Evolutionary conservation across 106 monocot genomes (phyloP), one percentile per base, ranked within the genome.

Genomic region (Dendrobium huoshanense): DNA sequence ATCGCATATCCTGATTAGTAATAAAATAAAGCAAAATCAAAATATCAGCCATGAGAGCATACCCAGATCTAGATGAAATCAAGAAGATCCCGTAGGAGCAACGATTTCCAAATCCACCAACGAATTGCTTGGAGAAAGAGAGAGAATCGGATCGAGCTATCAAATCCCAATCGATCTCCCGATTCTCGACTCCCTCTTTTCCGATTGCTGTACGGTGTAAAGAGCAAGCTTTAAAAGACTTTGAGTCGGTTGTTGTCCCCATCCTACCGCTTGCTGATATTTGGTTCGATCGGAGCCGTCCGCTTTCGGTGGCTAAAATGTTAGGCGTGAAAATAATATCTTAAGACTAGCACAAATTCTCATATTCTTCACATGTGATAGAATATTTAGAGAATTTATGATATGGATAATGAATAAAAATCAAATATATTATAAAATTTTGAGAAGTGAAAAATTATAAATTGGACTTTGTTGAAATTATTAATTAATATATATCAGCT

Each of bases 281-380:
- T 65, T 68, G 7, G 68, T 9, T 68, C 68, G 70, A 70, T 70
- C 70, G 37, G 31, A 37, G 33, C 70, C 70, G 70, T 70, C 70
- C 70, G 20, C 24, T 1, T 70, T 70, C 20, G 8, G 37, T 8
- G n/a, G 61, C 61, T 22, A 22, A 20, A 7, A 61, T 3, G 61
- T 20, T 6, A 19, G 8, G 54, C 7, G 16, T 16, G 54, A 37
- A 37, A 37, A 37, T 37, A 37, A 37, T 37, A 37, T 37, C 37
- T 37, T 37, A 37, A 37, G 37, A 37, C 37, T 37, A 37, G 37
- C 37, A 37, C 37, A 37, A 37, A 37, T 37, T 37, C 37, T 37
- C 37, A 37, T 37, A 37, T 37, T 37, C 37, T 37, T 37, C 37
- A 37, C 37, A 37, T 37, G 37, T 37, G 37, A 37, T 37, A 37